Conservation (phyloP, 2,329 filamentous ascomycete species). For the Verticillium klebahnii region DNA sequence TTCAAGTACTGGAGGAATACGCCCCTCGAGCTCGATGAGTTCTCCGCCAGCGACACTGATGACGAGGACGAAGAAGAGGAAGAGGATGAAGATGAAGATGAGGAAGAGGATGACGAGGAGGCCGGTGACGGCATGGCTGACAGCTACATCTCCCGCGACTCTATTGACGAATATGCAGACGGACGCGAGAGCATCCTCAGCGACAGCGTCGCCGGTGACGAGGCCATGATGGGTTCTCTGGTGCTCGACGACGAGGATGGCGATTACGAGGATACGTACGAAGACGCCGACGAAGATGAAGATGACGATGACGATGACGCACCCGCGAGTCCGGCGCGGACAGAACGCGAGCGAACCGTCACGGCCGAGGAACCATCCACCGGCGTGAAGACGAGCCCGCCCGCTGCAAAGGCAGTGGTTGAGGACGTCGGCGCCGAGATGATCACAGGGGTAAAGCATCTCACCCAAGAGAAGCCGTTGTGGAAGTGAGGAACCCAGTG, state of each 20-base stretch:
- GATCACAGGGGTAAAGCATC: conserved; percentile 54
- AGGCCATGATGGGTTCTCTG: conserved; percentile 32
- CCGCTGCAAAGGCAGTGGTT: conserved; percentile 19
- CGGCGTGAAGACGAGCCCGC: neutral
- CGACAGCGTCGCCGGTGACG: conserved; percentile 28
- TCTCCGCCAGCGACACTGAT: conserved; percentile 74
- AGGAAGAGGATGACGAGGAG: conserved; percentile 43
- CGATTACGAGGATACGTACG: conserved; percentile 26
- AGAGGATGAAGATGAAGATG: conserved; percentile 46
- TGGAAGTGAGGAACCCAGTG: conserved; percentile 16
- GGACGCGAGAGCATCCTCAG: conserved; percentile 37
- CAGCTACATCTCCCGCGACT: conserved; percentile 51
- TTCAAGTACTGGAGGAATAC: conserved; percentile 94
- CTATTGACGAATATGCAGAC: conserved; percentile 40
- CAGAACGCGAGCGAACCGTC: conserved; percentile 9
- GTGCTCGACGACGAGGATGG: conserved; percentile 32
- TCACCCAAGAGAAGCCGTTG: conserved; percentile 39
- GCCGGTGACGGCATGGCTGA: conserved; percentile 40
- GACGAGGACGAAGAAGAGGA: conserved; percentile 43
- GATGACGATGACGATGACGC: conserved; percentile 29
- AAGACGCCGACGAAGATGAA: conserved; percentile 31
- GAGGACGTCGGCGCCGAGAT: conserved; percentile 51
- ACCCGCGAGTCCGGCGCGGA: conserved; percentile 4
- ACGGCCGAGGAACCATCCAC: conserved; percentile 8
- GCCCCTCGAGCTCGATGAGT: conserved; percentile 81